These are phyloP conservation scores for Apostasia shenzhenica DNA, from an alignment of 106 monocot genomes.

Conservation along the genomic window DNA sequence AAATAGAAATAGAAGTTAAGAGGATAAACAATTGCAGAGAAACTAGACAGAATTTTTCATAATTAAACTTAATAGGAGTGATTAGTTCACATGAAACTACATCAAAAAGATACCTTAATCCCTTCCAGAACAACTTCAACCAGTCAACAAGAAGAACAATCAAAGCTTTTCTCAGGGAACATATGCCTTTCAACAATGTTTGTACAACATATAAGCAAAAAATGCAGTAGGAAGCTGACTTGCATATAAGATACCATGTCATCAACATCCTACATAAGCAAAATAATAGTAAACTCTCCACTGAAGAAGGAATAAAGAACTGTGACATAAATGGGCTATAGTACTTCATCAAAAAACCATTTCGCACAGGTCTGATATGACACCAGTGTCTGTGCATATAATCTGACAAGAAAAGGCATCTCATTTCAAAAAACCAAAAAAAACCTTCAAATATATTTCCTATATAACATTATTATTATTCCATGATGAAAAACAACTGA, in stretches of 20 bases:
- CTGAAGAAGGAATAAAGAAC: not conserved
- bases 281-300: conserved; percentile 1
- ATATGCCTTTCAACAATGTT: conserved; percentile 26
- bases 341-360: no score
- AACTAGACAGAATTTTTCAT: no score
- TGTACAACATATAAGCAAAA: conserved; percentile 21
- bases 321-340: not conserved
- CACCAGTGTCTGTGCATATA: no score
- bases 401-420: no score
- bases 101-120: conserved; percentile 29
- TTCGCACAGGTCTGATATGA: no score
- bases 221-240: conserved; percentile 20
- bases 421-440: no score
- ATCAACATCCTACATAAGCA: conserved; percentile 48
- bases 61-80: no score
- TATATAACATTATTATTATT: no score
- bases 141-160: conserved; percentile 16
- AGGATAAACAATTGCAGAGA: no score
- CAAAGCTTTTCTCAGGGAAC: conserved; percentile 49
- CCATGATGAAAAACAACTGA: no score
- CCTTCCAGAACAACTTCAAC: conserved; percentile 49
- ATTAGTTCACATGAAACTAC: not conserved
- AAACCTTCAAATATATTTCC: no score
- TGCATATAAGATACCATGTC: conserved; percentile 31
- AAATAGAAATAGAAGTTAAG: no score